Evolutionary conservation across 768 basidiomycete species (phyloP), one percentile per base, ranked within the genome.

Genomic region (Suillus brevipes): DNA sequence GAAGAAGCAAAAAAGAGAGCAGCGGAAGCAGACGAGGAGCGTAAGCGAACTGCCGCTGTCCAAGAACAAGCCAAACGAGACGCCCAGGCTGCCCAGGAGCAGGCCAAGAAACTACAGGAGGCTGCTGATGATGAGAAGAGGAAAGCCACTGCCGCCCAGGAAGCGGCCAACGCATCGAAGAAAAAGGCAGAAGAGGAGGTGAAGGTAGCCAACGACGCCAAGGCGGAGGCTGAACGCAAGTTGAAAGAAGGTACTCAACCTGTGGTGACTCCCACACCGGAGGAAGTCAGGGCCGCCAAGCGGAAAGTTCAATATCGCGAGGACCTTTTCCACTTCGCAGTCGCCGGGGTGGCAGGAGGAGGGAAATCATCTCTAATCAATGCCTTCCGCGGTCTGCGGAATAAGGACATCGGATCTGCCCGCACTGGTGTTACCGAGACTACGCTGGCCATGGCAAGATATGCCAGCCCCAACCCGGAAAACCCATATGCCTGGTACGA

Each of bases 401-500:
- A 73, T 65, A 65, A 66, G n/a, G 70, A 74, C 55, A 43, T 47
- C 9, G 60, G 66, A 13, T 74, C 78, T 4, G 78, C 79, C 42
- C 64, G 68, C 0, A 73, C 74, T 6, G 79, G 77, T 13, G 62
- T 79, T 53, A 70, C 69, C 3, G 79, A 78, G 49, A 79, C 78
- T 12, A 79, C 78, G 23, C 42, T 68, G 43, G 64, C 70, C 50
- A 61, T 78, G 12, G 68, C 65, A 1, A 70, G 78, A 45, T 80
- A 77, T 56, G 64, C 67, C 25, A 71, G 79, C 57, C 68, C 72
- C 20, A 72, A 63, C 23, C 66, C 61, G 23, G 53, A 67, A 0
- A 65, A 70, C 63, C 71, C 68, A 23, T 70, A 75, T 50, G 71
- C 72, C 23, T 80, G 79, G 79, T 80, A 77, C 59, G 78, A 80